phyloP scores from a whole-genome alignment of 192 early-diverging fungal genomes.

The Dissophora ornata region DNA sequence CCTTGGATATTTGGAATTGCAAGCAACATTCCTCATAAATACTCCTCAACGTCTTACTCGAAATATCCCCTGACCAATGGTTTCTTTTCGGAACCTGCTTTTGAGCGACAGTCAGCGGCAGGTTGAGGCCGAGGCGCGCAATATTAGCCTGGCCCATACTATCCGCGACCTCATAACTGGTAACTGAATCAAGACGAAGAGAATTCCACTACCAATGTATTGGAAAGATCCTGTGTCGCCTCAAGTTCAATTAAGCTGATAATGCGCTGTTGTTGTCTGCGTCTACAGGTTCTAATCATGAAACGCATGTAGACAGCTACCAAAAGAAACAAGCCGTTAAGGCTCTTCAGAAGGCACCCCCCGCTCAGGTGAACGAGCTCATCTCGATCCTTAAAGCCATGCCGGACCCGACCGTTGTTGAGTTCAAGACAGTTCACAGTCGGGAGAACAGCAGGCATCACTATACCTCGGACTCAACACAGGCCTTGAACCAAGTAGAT shows the following conservation, averaged over 20 bases:
- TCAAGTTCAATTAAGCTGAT: neutral
- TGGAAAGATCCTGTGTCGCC: too few species aligned
- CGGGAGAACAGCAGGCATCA: constrained; percentile 39
- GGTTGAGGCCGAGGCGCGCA: constrained; percentile 42
- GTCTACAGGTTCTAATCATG: constrained; percentile 37
- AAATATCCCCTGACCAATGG: too few species aligned
- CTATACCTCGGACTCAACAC: neutral
- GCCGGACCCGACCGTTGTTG: constrained; percentile 53
- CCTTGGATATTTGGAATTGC: too few species aligned
- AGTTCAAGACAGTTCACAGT: constrained; percentile 40
- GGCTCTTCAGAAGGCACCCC: constrained; percentile 48
- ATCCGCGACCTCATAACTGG: constrained; percentile 51
- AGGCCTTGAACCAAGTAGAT: neutral
- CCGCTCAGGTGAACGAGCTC: constrained; percentile 38
- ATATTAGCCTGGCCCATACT: constrained; percentile 44
- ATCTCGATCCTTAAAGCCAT: constrained; percentile 55
- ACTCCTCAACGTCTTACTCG: too few species aligned
- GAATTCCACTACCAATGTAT: neutral
- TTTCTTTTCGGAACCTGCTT: constrained; percentile 22
- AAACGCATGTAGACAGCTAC: constrained; percentile 34
- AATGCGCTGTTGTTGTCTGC: neutral
- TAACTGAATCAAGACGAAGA: too few species aligned
- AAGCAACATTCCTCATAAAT: too few species aligned
- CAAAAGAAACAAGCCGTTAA: constrained; percentile 55
- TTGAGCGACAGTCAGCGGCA: constrained; percentile 38